Conservation (phyloP, 1,284 basidiomycete genomes). For the Wolfiporia cocos region DNA sequence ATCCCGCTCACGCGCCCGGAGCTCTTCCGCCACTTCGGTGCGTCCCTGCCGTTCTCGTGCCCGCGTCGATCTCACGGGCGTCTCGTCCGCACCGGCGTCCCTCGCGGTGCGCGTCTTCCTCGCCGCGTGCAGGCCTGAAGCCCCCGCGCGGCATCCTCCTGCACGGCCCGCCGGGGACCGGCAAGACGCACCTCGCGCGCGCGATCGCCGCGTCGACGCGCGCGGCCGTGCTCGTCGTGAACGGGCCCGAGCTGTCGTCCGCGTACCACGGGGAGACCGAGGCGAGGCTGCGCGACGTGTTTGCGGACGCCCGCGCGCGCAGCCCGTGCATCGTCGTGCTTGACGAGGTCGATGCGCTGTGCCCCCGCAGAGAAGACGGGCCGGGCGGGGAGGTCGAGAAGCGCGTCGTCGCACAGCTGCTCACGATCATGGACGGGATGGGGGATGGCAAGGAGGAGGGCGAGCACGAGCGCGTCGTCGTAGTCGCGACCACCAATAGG, state of each 20-base stretch:
- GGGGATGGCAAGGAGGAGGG: constrained; percentile 42
- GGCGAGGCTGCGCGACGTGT: constrained; percentile 83
- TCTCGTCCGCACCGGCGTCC: no score
- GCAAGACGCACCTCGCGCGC: constrained; percentile 90
- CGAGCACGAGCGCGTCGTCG: constrained; percentile 65
- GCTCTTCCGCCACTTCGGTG: constrained; percentile 86
- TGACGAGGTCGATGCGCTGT: constrained; percentile 95
- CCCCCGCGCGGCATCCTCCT: constrained; percentile 88
- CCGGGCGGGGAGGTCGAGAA: constrained; percentile 93
- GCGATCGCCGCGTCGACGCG: constrained; percentile 81
- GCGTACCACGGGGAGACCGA: constrained; percentile 98
- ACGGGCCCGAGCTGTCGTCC: constrained; percentile 91
- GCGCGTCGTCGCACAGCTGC: constrained; percentile 89
- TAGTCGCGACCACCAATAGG: constrained; percentile 96
- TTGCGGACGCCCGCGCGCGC: constrained; percentile 75
- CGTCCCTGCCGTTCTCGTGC: constrained; percentile 12
- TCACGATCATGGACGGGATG: constrained; percentile 96
- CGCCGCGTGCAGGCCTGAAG: constrained; percentile 56
- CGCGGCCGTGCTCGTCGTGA: constrained; percentile 82
- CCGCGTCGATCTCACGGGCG: background rate
- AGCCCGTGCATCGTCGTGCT: constrained; percentile 92
- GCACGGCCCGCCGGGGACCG: constrained; percentile 91
- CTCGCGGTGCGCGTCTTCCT: no score
- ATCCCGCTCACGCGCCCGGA: constrained; percentile 89
- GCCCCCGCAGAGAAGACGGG: constrained; percentile 84